phyloP scores from a whole-genome alignment of 805 yeast genomes.

The Candida verbasci region DNA sequence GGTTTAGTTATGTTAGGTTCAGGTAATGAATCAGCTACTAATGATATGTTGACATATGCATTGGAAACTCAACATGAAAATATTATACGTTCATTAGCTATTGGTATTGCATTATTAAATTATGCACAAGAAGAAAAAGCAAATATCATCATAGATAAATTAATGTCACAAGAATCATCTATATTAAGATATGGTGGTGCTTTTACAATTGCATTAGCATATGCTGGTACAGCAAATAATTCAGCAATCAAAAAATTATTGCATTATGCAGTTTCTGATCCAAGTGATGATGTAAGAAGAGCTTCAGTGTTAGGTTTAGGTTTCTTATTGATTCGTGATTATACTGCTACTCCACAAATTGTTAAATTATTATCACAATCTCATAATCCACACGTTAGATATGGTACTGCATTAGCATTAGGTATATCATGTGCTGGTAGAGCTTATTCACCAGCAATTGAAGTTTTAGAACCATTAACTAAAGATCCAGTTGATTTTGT shows the following conservation, averaged over 20 bases:
- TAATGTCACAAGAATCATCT: conserved; percentile 73
- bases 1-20: conserved; percentile 95
- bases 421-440: conserved; percentile 98
- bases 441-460: conserved; percentile 82
- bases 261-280: conserved; percentile 94
- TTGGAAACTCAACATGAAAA: conserved; percentile 95
- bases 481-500: conserved; percentile 96
- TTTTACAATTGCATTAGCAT: conserved; percentile 89
- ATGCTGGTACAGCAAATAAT: conserved; percentile 93
- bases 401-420: conserved; percentile 95
- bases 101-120: conserved; percentile 82
- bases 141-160: conserved; percentile 57
- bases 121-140: conserved; percentile 85
- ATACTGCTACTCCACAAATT: conserved; percentile 90
- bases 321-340: conserved; percentile 83
- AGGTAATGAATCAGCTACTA: conserved; percentile 60
- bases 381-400: conserved; percentile 96
- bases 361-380: conserved; percentile 90
- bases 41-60: conserved; percentile 86
- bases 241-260: conserved; percentile 78
- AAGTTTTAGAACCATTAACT: conserved; percentile 85
- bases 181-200: conserved; percentile 94
- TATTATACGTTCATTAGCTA: conserved; percentile 87
- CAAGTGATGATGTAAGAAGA: conserved; percentile 93
- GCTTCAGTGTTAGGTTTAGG: conserved; percentile 92